Evolutionary conservation across 768 basidiomycete genomes (phyloP).

Genomic region (Amanita brunnescens): DNA sequence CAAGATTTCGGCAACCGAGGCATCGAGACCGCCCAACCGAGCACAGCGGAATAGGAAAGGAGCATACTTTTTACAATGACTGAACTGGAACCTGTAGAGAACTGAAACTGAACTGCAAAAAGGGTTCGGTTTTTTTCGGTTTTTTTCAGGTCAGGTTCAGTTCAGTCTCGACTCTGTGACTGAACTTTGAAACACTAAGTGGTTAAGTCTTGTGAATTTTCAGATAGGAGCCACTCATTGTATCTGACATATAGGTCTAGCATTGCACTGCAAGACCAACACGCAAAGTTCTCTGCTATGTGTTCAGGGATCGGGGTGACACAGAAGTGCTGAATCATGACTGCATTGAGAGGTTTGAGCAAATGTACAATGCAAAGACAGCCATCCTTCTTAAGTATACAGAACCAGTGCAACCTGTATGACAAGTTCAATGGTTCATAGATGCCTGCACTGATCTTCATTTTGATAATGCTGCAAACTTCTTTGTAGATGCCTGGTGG

Average conservation of each 20-base stretch:
- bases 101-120: too few species aligned
- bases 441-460: conserved; percentile 28
- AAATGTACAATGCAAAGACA: conserved; percentile 18
- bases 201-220: background rate
- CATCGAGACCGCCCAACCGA: too few species aligned
- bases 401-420: conserved; percentile 32
- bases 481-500: conserved; percentile 22
- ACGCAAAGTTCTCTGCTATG: background rate
- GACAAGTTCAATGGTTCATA: conserved; percentile 31
- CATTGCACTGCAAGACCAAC: background rate
- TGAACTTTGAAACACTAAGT: too few species aligned
- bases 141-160: too few species aligned
- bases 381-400: background rate
- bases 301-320: conserved; percentile 8
- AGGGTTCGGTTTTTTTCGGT: too few species aligned
- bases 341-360: conserved; percentile 28
- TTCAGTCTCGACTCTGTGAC: too few species aligned
- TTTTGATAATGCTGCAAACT: conserved; percentile 22
- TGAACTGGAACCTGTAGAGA: too few species aligned
- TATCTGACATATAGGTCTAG: background rate
- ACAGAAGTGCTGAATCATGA: conserved; percentile 26
- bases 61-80: too few species aligned
- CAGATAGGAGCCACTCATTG: background rate
- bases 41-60: too few species aligned
- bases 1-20: too few species aligned